These are phyloP conservation scores for Cladochytrium replicatum DNA, from an alignment of 192 early-diverging fungal species.

Conservation along the genomic window DNA sequence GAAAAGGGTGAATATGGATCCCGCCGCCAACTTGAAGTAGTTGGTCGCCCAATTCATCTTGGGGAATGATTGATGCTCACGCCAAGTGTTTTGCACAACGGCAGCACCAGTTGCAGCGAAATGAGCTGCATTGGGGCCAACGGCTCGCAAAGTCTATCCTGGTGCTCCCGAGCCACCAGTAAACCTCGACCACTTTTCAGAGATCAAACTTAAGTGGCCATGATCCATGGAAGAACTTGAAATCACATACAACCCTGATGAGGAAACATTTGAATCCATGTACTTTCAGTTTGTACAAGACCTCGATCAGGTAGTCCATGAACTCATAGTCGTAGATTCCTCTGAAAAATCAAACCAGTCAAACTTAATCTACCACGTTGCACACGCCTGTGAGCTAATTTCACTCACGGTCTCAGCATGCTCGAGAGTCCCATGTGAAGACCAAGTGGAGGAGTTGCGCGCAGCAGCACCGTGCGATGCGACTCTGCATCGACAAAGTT, in stretches of 20 bases:
- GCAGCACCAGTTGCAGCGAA: slow-evolving; percentile 58
- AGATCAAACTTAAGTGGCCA: not conserved
- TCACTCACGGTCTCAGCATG: too few relatives aligned
- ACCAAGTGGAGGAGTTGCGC: too few relatives aligned
- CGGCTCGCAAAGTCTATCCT: slow-evolving; percentile 48
- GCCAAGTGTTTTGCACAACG: slow-evolving; percentile 47
- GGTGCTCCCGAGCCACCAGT: not conserved
- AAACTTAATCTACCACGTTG: not conserved
- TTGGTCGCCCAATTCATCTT: slow-evolving; percentile 58
- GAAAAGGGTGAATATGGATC: slow-evolving; percentile 52
- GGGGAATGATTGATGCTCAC: not conserved
- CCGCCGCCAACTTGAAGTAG: slow-evolving; percentile 54
- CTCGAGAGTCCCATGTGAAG: too few relatives aligned
- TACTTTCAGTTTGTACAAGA: slow-evolving; percentile 47
- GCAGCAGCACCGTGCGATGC: too few relatives aligned
- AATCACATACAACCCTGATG: slow-evolving; percentile 52
- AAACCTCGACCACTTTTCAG: not conserved
- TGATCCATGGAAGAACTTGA: not conserved
- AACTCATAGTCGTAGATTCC: slow-evolving; percentile 55
- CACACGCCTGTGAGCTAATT: too few relatives aligned
- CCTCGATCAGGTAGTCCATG: slow-evolving; percentile 49
- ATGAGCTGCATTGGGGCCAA: slow-evolving; percentile 45
- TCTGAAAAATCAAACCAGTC: not conserved
- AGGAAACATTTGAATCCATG: slow-evolving; percentile 60
- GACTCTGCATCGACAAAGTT: too few relatives aligned